Base-by-base conservation (phyloP, 2,329 filamentous ascomycete genomes). In the Ampelomyces quisqualis region DNA sequence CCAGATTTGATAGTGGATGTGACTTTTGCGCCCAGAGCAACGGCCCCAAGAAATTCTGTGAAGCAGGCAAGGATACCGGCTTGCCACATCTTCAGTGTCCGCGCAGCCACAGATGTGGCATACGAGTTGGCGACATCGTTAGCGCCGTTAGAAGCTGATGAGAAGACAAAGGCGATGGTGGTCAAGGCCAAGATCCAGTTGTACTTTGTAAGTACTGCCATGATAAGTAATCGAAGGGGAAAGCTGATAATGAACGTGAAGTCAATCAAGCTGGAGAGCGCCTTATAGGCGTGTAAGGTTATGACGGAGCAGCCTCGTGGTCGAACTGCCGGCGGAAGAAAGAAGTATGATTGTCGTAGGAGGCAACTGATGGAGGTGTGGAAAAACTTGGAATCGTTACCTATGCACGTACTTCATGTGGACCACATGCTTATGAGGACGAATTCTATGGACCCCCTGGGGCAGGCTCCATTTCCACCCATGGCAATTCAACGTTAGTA, bases 1-100 rank as follows among this genome's bases (percentile, higher is more conserved):
- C 77, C 77, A 53, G 75, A 81, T 40, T 77, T 74, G 59, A 82
- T 81, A 7, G 79, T 82, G 42, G 78, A 76, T 18, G 79, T 75
- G 4, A 80, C 77, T 40, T 77, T 70, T 11, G 70, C 57, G 33
- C 76, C 75, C 34, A 77, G 64, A 35, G 70, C 71, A 7, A 77
- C 69, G 4, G 74, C 75, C 38, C 74, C 75, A 11, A 75, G 57
- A 52, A 77, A 72, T 51, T 78, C 75, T 11, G 74, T 76, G 43
- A 71, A 51, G 29, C 67, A 65, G 39, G 73, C 67, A 8, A 77
- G 58, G 21, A 76, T 51, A 51, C 74, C 74, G 54, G 67, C 74
- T 51, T 75, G 72, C 44, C 68, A 66, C 72, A 77, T 75, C 34
- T 71, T 71, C 50, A 77, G 64, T 21, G 73, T 74, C 14, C 69